Conservation (phyloP, 768 basidiomycete genomes). For the Boletus rubropictus region DNA sequence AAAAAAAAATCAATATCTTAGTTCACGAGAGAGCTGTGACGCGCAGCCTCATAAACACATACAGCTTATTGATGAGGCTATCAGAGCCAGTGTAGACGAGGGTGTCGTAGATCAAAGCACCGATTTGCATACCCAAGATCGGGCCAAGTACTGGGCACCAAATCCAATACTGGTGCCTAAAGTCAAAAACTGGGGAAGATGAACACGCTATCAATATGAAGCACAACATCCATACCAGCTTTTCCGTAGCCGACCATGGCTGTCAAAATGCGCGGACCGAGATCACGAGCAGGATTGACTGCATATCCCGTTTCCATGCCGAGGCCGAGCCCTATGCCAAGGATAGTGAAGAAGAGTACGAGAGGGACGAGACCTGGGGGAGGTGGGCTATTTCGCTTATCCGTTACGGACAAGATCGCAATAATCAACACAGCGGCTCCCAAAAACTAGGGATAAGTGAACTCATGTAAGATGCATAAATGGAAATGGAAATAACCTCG, state of each 20-base stretch:
- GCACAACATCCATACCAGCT: slow-evolving; percentile 34
- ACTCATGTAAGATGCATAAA: background rate
- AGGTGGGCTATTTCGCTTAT: slow-evolving; percentile 46
- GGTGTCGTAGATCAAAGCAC: slow-evolving; percentile 51
- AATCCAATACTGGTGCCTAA: slow-evolving; percentile 61
- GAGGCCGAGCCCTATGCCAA: slow-evolving; percentile 53
- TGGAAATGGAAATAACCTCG: slow-evolving; percentile 28
- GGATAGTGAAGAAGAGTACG: slow-evolving; percentile 48
- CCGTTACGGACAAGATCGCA: slow-evolving; percentile 47
- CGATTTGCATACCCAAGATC: slow-evolving; percentile 52
- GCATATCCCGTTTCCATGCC: slow-evolving; percentile 65
- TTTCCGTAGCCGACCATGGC: slow-evolving; percentile 69
- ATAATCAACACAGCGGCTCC: slow-evolving; percentile 51
- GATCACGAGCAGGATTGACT: slow-evolving; percentile 67
- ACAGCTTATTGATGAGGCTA: slow-evolving; percentile 51
- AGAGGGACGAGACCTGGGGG: slow-evolving; percentile 50
- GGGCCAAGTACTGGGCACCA: slow-evolving; percentile 63
- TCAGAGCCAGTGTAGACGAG: slow-evolving; percentile 54
- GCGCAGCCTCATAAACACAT: slow-evolving; percentile 2
- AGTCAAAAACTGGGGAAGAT: slow-evolving; percentile 19
- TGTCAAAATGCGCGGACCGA: slow-evolving; percentile 63
- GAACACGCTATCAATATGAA: background rate
- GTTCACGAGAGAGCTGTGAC: background rate
- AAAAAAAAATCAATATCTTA: no score
- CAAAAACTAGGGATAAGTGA: slow-evolving; percentile 40